These are phyloP conservation scores for Sphaerulina populicola DNA, from an alignment of 2,329 filamentous ascomycete species.

Conservation along the genomic window DNA sequence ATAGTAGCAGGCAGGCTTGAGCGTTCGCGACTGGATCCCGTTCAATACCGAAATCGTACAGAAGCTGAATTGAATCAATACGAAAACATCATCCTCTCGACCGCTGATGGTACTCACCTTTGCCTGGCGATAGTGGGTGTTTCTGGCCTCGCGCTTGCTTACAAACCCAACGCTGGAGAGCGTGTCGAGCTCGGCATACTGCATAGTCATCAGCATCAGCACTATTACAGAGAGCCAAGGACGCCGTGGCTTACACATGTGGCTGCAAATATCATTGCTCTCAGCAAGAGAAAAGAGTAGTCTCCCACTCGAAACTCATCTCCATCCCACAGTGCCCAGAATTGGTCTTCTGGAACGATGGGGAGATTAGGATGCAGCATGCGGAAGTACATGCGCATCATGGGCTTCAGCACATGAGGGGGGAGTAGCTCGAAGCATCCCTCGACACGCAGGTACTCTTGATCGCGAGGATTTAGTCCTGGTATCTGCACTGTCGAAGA, in stretches of 20 bases:
- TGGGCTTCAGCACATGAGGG: constrained; percentile 8
- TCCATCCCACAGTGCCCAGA: constrained; percentile 16
- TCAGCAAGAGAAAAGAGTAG: constrained; percentile 12
- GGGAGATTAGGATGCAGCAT: constrained; percentile 18
- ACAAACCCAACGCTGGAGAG: constrained; percentile 18
- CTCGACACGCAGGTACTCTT: constrained; percentile 16
- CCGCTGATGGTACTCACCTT: constrained; percentile 7
- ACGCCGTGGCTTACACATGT: constrained; percentile 11
- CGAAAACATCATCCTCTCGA: neutral
- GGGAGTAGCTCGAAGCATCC: constrained; percentile 19
- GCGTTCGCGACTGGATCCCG: constrained; percentile 17
- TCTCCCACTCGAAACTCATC: constrained; percentile 11
- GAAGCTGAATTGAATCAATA: constrained; percentile 12
- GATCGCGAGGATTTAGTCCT: constrained; percentile 18
- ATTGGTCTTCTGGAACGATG: constrained; percentile 16
- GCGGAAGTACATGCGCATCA: constrained; percentile 19
- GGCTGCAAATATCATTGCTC: constrained; percentile 18
- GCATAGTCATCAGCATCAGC: constrained; percentile 9
- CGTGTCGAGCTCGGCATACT: constrained; percentile 17
- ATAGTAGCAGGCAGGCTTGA: constrained; percentile 18
- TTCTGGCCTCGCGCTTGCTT: constrained; percentile 20
- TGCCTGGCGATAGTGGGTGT: constrained; percentile 17
- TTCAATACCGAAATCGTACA: constrained; percentile 20
- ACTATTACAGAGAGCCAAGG: neutral
- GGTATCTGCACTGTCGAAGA: constrained; percentile 17